Base-by-base conservation (phyloP, 108 stramenopile species). In the Licmophora abbreviata region DNA sequence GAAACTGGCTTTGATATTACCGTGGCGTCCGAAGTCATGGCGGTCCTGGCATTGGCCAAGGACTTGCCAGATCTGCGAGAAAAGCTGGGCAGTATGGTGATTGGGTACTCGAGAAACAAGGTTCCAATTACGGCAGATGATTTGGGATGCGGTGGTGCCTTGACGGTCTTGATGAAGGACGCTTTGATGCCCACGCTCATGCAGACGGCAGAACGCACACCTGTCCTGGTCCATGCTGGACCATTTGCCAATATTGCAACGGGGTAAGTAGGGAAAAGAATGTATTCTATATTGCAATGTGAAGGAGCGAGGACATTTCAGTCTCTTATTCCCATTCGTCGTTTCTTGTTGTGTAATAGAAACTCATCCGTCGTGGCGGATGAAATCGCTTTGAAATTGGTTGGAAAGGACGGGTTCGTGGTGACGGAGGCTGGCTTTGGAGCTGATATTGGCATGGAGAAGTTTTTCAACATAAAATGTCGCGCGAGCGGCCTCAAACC, bases 381-480 rank as follows among this genome's bases (percentile, higher is more conserved):
- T 64, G 75, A 85, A 63, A 65, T 97, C 42, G 95, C 94, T 3
- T 61, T 95, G 44, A 88, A 89, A 48, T 55, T 96, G 34, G 93
- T 83, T 7, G 97, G 95, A 21, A 44, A 74, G 58, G 94, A 97
- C 29, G 98, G 98, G 27, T 96, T 83, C 50, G 86, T 85, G 32
- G 92, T 99, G 29, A 99, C 96, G 8, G 98, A 99, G 69, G 96
- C 96, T 12, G 96, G 98, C 7, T 99, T 99, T 64, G 98, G 98
- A 3, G 76, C 97, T 7, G 95, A 98, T 59, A 96, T 98, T 69
- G 97, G 97, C 23, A 88, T 91, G 88, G 97, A 96, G 54, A 99
- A 99, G 65, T 97, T 96, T 68, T 96, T 96, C 87, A 95, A 99
- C 73, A 97, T 99, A 63, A 99, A 99, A 75, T 96, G 95, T 62